Evolutionary conservation across 2,329 filamentous ascomycete genomes (phyloP).

Genomic region (Monosporascus sp.): DNA sequence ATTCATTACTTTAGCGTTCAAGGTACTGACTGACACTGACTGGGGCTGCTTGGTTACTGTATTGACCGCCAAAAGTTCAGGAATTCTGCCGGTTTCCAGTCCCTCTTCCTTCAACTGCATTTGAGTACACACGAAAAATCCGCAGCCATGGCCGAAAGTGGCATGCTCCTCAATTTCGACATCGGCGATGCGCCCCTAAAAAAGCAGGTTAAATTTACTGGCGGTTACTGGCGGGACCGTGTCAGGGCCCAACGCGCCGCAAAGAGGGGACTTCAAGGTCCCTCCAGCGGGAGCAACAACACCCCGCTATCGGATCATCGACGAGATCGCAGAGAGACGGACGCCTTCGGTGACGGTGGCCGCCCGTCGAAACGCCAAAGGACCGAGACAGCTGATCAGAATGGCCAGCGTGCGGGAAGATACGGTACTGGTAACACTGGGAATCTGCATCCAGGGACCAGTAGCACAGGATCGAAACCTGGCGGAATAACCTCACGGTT

Average conservation of each 20-base stretch:
- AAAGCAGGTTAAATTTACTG: slow-evolving; percentile 65
- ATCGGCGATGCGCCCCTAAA: slow-evolving; percentile 63
- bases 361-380: slow-evolving; percentile 43
- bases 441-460: slow-evolving; percentile 31
- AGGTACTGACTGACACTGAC: not conserved
- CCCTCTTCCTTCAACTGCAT: not conserved
- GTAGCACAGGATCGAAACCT: slow-evolving; percentile 20
- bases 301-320: slow-evolving; percentile 23
- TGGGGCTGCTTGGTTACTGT: slow-evolving; percentile 1
- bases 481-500: slow-evolving; percentile 72
- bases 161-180: slow-evolving; percentile 90
- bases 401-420: not conserved
- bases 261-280: slow-evolving; percentile 26
- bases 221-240: slow-evolving; percentile 89
- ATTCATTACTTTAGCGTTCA: not conserved
- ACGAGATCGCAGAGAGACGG: slow-evolving; percentile 12
- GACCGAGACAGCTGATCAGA: slow-evolving; percentile 12
- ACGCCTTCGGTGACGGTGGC: slow-evolving; percentile 18
- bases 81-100: slow-evolving; percentile 20
- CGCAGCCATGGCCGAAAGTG: slow-evolving; percentile 78
- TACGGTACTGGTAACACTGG: slow-evolving; percentile 16
- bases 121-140: not conserved
- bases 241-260: slow-evolving; percentile 67
- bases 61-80: slow-evolving; percentile 23
- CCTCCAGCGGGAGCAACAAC: slow-evolving; percentile 23